Evolutionary conservation across 768 basidiomycete species (phyloP).

Genomic region (Pisolithus tinctorius): DNA sequence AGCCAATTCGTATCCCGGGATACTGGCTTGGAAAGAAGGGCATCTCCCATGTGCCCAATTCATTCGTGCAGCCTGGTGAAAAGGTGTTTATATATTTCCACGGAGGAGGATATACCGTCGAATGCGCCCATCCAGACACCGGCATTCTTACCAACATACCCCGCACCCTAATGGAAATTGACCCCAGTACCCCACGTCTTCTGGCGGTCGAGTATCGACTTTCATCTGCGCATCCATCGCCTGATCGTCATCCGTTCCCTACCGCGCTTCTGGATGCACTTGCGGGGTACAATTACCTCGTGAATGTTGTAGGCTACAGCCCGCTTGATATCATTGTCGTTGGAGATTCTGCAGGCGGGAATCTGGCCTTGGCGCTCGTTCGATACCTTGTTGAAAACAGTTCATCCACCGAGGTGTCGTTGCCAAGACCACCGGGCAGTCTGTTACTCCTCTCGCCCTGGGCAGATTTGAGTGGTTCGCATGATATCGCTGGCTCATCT

Average conservation of each 20-base stretch:
- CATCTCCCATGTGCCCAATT: constrained; percentile 25
- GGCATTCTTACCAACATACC: constrained; percentile 35
- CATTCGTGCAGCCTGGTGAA: constrained; percentile 40
- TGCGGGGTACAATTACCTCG: constrained; percentile 67
- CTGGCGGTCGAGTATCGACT: constrained; percentile 72
- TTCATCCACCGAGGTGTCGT: constrained; percentile 11
- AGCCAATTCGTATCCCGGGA: constrained; percentile 42
- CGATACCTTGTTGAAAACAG: constrained; percentile 54
- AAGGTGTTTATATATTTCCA: constrained; percentile 56
- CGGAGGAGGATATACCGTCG: constrained; percentile 50
- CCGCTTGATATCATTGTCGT: constrained; percentile 56
- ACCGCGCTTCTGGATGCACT: constrained; percentile 68
- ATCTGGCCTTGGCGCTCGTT: constrained; percentile 57
- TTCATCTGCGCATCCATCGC: constrained; percentile 38
- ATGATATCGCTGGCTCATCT: constrained; percentile 34
- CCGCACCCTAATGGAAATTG: constrained; percentile 41
- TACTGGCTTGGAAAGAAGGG: constrained; percentile 50
- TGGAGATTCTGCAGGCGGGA: constrained; percentile 77
- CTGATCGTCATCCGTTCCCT: constrained; percentile 57
- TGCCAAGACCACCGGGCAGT: constrained; percentile 41
- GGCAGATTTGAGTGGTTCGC: constrained; percentile 39
- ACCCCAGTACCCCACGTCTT: constrained; percentile 37
- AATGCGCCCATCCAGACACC: constrained; percentile 49
- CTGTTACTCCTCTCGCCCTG: constrained; percentile 53
- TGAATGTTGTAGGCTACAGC: constrained; percentile 47